Percentiles rank a stretch among this genome's conserved stretches.
Evolutionary conservation across 2,329 filamentous ascomycete genomes (phyloP).

Genomic region (Raffaelea ambrosiae): DNA sequence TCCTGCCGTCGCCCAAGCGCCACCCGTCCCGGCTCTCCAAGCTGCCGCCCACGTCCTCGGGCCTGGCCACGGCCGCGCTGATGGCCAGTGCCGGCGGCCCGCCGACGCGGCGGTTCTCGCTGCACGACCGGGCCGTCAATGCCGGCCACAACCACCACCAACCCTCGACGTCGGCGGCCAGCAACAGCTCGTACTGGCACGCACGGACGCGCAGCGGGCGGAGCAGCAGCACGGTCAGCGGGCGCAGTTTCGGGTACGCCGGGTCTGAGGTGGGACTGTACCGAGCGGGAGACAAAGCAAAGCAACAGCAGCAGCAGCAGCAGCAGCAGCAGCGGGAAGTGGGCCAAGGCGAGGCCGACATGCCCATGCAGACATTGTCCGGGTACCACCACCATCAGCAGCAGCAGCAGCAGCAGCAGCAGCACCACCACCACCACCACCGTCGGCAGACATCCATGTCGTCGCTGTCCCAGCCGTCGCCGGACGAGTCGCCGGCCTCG

Average conservation of each 20-base stretch:
- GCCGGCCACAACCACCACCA: neutral
- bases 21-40: slow-evolving; percentile 47
- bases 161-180: neutral
- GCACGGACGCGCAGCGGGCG: slow-evolving; percentile 37
- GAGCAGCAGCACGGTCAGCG: slow-evolving; percentile 37
- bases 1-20: slow-evolving; percentile 43
- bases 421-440: neutral
- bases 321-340: no score
- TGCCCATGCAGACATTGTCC: slow-evolving; percentile 19
- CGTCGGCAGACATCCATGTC: neutral
- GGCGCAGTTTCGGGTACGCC: slow-evolving; percentile 29
- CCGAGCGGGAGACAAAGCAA: no score
- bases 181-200: slow-evolving; percentile 17
- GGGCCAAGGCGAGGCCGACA: slow-evolving; percentile 21
- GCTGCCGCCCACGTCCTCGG: slow-evolving; percentile 25
- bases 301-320: no score
- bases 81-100: neutral
- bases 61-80: slow-evolving; percentile 13
- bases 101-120: neutral
- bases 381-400: no score
- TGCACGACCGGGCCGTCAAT: neutral
- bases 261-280: no score
- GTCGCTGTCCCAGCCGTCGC: neutral
- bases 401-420: neutral
- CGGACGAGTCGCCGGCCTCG: neutral